phyloP scores from a whole-genome alignment of 805 yeast species.

The Candida berthetii region DNA sequence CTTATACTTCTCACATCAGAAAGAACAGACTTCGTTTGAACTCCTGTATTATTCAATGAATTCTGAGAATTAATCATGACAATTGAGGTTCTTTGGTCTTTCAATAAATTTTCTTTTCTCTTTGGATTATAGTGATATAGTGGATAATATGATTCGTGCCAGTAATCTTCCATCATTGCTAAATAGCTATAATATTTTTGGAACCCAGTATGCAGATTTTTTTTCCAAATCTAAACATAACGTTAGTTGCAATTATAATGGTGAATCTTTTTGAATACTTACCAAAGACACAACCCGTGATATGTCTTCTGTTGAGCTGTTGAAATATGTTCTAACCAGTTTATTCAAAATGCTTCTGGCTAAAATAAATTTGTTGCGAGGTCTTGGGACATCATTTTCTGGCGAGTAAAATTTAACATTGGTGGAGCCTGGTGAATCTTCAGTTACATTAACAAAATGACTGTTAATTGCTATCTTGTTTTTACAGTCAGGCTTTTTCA shows the following conservation, averaged over 20 bases:
- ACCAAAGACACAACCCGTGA: conserved; percentile 10
- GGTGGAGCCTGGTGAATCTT: not conserved
- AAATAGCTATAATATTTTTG: conserved; percentile 8
- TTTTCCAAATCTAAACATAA: no score
- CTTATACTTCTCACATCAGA: conserved; percentile 1
- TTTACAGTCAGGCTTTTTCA: not conserved
- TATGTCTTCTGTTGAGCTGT: conserved; percentile 3
- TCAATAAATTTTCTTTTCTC: not conserved
- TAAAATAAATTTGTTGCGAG: conserved; percentile 15
- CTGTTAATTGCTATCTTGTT: not conserved
- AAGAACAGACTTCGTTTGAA: conserved; percentile 1
- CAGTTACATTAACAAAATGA: not conserved
- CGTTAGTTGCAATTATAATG: no score
- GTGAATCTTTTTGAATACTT: conserved; percentile 2
- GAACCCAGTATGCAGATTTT: no score
- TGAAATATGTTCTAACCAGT: conserved; percentile 1
- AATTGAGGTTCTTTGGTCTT: not conserved
- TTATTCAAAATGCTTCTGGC: conserved; percentile 11
- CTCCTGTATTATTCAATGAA: not conserved
- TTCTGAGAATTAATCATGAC: not conserved
- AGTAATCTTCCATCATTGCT: conserved; percentile 7
- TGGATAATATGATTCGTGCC: conserved; percentile 13
- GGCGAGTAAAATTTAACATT: not conserved
- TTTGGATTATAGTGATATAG: conserved; percentile 9
- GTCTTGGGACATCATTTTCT: conserved; percentile 2